Percentiles rank a stretch among this genome's conserved stretches.
These are phyloP conservation scores for Stephanodiscus triporus DNA, from an alignment of 108 stramenopile genomes.

Conservation along the genomic window DNA sequence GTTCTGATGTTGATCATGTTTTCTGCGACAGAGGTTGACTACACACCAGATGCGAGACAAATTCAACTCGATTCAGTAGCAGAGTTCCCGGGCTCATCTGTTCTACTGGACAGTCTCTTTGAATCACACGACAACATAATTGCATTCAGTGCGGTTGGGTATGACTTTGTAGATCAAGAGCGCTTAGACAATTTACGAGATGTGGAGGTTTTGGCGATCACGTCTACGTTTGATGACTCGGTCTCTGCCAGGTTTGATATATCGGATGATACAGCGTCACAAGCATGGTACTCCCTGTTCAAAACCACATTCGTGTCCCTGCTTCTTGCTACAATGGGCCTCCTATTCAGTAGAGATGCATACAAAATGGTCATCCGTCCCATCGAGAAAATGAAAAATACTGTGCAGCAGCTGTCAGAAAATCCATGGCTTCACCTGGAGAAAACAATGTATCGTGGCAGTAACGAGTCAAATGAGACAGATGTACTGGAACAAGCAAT, in stretches of 20 bases:
- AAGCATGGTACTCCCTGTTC: constrained; percentile 41
- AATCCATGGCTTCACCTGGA: constrained; percentile 61
- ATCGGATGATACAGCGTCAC: constrained; percentile 35
- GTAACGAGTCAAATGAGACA: constrained; percentile 62
- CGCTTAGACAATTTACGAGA: constrained; percentile 40
- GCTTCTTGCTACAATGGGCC: constrained; percentile 50
- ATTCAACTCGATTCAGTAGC: constrained; percentile 48
- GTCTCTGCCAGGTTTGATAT: constrained; percentile 49
- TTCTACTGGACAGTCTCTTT: constrained; percentile 34
- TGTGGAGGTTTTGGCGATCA: constrained; percentile 34
- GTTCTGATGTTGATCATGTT: constrained; percentile 46
- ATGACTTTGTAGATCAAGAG: constrained; percentile 34
- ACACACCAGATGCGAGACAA: constrained; percentile 52
- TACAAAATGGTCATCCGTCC: constrained; percentile 66
- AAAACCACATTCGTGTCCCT: constrained; percentile 56
- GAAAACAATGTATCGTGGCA: constrained; percentile 38
- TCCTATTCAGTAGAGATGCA: constrained; percentile 67
- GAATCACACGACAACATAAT: constrained; percentile 49
- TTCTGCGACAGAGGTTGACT: constrained; percentile 30
- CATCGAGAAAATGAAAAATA: constrained; percentile 61
- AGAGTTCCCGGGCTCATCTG: constrained; percentile 27
- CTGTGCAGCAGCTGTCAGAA: constrained; percentile 54
- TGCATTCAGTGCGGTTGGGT: constrained; percentile 40
- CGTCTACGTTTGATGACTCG: constrained; percentile 19
- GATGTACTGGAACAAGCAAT: constrained; percentile 67